These are phyloP conservation scores for Breviolum minutum DNA, from an alignment of 73 alveolate species.

Conservation along the genomic window DNA sequence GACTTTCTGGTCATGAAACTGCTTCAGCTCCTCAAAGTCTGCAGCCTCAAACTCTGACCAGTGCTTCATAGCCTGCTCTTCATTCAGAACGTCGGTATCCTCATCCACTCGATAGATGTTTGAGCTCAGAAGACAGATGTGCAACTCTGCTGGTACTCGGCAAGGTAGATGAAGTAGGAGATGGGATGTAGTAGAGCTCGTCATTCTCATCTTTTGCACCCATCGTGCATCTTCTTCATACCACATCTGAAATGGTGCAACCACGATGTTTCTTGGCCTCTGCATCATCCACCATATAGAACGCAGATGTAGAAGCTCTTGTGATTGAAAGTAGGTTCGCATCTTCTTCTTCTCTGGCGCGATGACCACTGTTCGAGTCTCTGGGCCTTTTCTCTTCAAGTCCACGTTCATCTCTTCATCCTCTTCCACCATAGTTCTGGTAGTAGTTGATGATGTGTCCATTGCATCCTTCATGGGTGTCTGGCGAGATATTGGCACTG, in stretches of 20 bases:
- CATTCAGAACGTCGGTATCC: background rate
- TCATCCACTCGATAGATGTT: background rate
- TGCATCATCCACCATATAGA: constrained; percentile 15
- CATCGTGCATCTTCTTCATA: background rate
- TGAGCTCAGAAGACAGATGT: background rate
- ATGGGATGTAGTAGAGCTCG: background rate
- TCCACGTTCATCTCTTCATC: background rate
- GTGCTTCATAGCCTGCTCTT: background rate
- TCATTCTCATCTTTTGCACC: background rate
- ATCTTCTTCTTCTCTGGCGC: constrained; percentile 21
- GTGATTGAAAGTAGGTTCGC: background rate
- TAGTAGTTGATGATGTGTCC: background rate
- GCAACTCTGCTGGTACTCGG: background rate
- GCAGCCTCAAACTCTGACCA: background rate
- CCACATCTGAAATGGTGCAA: background rate
- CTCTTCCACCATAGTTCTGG: background rate
- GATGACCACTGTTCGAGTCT: background rate
- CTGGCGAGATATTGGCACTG: background rate
- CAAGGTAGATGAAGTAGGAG: background rate
- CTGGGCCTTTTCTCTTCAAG: background rate
- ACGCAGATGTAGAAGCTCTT: background rate
- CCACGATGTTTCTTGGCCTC: background rate
- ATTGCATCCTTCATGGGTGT: background rate
- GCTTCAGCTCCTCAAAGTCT: background rate
- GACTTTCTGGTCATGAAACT: background rate